Percentiles rank a stretch among this genome's conserved stretches.
phyloP scores from a whole-genome alignment of 306 rosid species.

The Begonia peltatifolia region DNA sequence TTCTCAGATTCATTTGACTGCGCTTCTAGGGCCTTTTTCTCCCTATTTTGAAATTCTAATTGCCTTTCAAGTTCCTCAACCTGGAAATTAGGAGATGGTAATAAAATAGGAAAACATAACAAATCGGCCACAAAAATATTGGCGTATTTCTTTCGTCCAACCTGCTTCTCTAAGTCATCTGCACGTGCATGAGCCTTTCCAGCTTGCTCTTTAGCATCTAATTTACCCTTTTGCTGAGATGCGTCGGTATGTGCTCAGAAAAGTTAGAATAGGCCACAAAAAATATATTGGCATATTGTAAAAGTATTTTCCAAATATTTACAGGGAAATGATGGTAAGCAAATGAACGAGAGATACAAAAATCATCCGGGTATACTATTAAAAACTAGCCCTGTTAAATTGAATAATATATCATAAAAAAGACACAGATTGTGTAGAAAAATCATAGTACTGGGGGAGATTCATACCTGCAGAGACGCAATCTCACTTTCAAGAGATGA shows the following conservation, averaged over 20 bases:
- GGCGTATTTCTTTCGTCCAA: conserved; percentile 13
- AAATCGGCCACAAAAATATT: background rate
- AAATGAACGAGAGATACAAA: background rate
- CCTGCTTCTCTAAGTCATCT: conserved; percentile 70
- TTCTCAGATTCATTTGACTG: conserved; percentile 40
- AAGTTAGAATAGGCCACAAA: too few species aligned
- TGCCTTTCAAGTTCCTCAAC: conserved; percentile 41
- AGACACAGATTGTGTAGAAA: too few species aligned
- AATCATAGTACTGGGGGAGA: too few species aligned
- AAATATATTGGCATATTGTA: too few species aligned
- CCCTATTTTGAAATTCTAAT: conserved; percentile 30
- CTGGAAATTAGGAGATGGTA: conserved; percentile 16
- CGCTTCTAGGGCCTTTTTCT: conserved; percentile 47
- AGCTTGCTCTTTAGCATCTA: conserved; percentile 44
- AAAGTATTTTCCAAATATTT: background rate
- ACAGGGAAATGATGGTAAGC: background rate
- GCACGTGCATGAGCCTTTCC: conserved; percentile 75
- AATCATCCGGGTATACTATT: background rate
- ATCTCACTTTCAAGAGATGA: conserved; percentile 43
- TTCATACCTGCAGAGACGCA: conserved; percentile 53
- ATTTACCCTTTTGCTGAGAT: conserved; percentile 38
- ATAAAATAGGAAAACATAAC: background rate
- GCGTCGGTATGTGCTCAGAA: too few species aligned
- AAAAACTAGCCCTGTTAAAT: background rate
- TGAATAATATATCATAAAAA: too few species aligned